Base-by-base conservation (phyloP, 768 basidiomycete genomes). In the Phlebiopsis gigantea region DNA sequence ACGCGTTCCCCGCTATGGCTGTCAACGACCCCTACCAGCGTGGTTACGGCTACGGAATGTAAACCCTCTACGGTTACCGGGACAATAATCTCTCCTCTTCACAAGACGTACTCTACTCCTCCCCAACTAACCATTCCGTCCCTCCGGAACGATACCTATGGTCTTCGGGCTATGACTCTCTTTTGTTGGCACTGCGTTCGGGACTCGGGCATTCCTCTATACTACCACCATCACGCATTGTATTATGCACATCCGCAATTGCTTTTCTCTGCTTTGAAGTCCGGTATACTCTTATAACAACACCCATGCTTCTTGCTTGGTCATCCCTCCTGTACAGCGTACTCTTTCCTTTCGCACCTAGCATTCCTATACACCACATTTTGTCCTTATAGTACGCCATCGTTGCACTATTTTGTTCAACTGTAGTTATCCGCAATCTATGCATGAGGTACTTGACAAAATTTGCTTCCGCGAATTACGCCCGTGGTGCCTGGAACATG, bases 31-130 rank as follows among this genome's bases (percentile, higher is more conserved):
- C 86, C 30, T 92, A 92, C 76, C 77, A 82, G 67, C 75, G 83
- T 46, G 74, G 76, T 61, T 92, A 86, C 65, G 85, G 84, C 57
- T 92, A 92, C 65, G 84, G 87, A 67, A 89, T 90, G 87, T 91
- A 79, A 84, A 72, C n/a, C n/a, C n/a, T n/a, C n/a, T 21, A 29
- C 26, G 30, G 34, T 39, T 17, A 39, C 19, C 29, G 48, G 21
- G 24, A 50, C 31, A 5, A 19, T 46, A 29, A 26, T 42, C 48
- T 46, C 51, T 53, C 42, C 39, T 21, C 31, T 41, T 7, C 53
- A 51, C 29, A 53, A 30, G 31, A 29, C 47, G 47, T 51, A 52
- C 51, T 31, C 51, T 53, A 58, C 53, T 53, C 34, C 26, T 49
- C 29, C 51, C 43, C 50, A 22, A 53, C 58, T 59, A 54, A 59